A percentile compares a stretch with the other conserved stretches of the same genome.
phyloP scores from a whole-genome alignment of 352 stramenopile genomes.

The Pythium monospermum region DNA sequence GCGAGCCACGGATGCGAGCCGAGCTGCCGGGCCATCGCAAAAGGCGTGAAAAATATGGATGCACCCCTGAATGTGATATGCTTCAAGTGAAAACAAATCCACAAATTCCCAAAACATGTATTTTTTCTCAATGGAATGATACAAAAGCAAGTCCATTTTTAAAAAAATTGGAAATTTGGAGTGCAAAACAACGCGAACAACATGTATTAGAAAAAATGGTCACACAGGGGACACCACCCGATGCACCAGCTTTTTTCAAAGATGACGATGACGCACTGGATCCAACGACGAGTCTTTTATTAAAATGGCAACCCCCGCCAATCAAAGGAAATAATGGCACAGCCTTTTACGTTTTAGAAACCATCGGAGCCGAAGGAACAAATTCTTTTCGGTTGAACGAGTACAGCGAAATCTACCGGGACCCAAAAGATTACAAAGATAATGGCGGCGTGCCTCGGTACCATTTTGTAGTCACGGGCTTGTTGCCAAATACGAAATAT shows the following conservation, averaged over 20 bases:
- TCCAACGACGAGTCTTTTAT: constrained; percentile 58
- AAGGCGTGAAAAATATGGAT: constrained; percentile 56
- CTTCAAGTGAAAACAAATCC: constrained; percentile 41
- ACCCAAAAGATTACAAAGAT: constrained; percentile 83
- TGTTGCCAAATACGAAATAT: constrained; percentile 87
- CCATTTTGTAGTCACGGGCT: constrained; percentile 50
- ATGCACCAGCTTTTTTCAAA: constrained; percentile 47
- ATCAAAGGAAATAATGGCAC: constrained; percentile 60
- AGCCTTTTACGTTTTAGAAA: constrained; percentile 82
- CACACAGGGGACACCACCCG: constrained; percentile 56
- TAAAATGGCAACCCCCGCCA: constrained; percentile 63
- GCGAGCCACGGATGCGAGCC: constrained; percentile 40
- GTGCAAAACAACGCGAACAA: constrained; percentile 61
- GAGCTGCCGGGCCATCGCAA: constrained; percentile 66
- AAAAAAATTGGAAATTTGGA: constrained; percentile 75
- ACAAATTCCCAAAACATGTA: constrained; percentile 52
- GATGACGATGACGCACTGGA: constrained; percentile 51
- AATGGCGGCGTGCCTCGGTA: constrained; percentile 77
- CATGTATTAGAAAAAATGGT: constrained; percentile 61
- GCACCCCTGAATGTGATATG: constrained; percentile 64
- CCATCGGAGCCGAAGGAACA: constrained; percentile 66
- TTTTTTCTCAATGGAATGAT: constrained; percentile 61
- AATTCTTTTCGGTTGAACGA: constrained; percentile 58
- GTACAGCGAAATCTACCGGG: constrained; percentile 81
- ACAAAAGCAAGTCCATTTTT: constrained; percentile 42